These are phyloP conservation scores for Volvariella volvacea DNA, from an alignment of 1,284 basidiomycete species.

Conservation along the genomic window DNA sequence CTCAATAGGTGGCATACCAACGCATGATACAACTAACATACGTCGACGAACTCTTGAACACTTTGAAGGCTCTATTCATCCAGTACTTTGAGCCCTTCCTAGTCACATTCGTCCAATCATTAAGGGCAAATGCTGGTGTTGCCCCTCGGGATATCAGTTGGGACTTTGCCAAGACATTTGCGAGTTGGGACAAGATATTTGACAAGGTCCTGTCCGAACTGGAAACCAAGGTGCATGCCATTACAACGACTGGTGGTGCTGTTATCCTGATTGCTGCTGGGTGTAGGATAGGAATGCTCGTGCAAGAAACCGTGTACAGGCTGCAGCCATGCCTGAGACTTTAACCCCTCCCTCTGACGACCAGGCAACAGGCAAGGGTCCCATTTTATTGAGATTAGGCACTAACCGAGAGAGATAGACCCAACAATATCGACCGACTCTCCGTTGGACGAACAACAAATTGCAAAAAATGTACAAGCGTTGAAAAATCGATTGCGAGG, in stretches of 20 bases:
- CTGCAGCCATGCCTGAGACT: constrained; percentile 28
- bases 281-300: constrained; percentile 1
- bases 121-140: constrained; percentile 48
- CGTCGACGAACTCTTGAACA: constrained; percentile 80
- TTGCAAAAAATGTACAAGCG: constrained; percentile 88
- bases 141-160: constrained; percentile 37
- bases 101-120: constrained; percentile 72
- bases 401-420: constrained; percentile 27
- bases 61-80: constrained; percentile 80
- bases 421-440: constrained; percentile 52
- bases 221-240: constrained; percentile 55
- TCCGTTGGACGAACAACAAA: constrained; percentile 79
- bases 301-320: constrained; percentile 34
- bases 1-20: constrained; percentile 86
- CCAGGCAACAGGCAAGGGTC: constrained; percentile 40
- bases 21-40: constrained; percentile 94
- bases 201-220: constrained; percentile 70
- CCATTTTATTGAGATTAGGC: not conserved
- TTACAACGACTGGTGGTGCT: constrained; percentile 18
- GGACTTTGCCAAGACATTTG: constrained; percentile 68
- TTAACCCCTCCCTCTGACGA: constrained; percentile 57
- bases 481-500: constrained; percentile 79
- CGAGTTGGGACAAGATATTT: constrained; percentile 81
- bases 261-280: constrained; percentile 31
- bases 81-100: constrained; percentile 82